Evolutionary conservation across 306 rosid genomes (phyloP).

Genomic region (Lagenaria siceraria): DNA sequence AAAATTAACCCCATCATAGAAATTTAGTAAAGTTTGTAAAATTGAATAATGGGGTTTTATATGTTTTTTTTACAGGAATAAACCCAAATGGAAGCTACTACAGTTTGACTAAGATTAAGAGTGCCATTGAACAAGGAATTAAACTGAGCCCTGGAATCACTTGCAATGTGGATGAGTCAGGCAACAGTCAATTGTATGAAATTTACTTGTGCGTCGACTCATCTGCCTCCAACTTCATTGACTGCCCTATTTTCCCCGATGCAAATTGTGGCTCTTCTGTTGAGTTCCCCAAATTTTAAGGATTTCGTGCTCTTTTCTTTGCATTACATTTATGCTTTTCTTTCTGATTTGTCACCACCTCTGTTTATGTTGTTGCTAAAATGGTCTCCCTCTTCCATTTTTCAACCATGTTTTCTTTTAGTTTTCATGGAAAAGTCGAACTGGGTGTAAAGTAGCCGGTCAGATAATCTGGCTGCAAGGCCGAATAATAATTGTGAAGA

Average conservation of each 20-base stretch:
- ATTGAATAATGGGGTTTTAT: too few relatives aligned
- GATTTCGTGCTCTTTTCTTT: not conserved
- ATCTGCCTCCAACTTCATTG: slow-evolving; percentile 35
- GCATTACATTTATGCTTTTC: not conserved
- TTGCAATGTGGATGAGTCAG: slow-evolving; percentile 38
- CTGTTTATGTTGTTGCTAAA: not conserved
- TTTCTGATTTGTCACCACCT: not conserved
- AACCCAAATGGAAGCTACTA: slow-evolving; percentile 46
- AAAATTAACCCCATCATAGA: too few relatives aligned
- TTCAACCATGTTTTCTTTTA: too few relatives aligned
- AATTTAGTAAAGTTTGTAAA: too few relatives aligned
- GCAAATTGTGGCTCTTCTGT: slow-evolving; percentile 27
- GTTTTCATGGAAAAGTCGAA: too few relatives aligned
- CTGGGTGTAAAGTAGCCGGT: too few relatives aligned
- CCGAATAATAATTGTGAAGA: too few relatives aligned
- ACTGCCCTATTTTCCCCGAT: slow-evolving; percentile 42
- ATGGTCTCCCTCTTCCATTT: too few relatives aligned
- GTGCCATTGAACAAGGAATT: slow-evolving; percentile 35
- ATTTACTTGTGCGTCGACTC: slow-evolving; percentile 57
- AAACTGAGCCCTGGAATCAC: slow-evolving; percentile 43
- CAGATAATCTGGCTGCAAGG: too few relatives aligned
- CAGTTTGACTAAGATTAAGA: slow-evolving; percentile 24
- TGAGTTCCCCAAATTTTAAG: slow-evolving; percentile 37
- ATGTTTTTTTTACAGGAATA: slow-evolving; percentile 21
- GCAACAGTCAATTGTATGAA: slow-evolving; percentile 42